phyloP scores from a whole-genome alignment of 2,329 filamentous ascomycete genomes.

The Aspergillus amoenus region DNA sequence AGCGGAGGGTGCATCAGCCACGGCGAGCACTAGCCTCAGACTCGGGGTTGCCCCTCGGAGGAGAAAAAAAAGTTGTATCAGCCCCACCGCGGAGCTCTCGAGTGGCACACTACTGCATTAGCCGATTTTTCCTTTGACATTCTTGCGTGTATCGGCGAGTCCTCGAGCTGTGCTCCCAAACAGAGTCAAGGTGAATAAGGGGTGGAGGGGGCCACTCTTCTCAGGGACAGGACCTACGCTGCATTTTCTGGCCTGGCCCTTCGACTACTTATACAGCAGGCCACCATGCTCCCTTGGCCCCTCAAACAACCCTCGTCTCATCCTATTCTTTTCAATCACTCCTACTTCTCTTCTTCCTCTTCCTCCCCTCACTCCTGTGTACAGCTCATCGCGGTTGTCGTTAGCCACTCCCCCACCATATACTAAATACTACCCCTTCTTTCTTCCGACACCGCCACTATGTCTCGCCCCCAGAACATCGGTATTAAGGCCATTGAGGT shows the following conservation, averaged over 20 bases:
- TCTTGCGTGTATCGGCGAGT: slow-evolving; percentile 6
- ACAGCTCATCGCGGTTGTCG: not conserved
- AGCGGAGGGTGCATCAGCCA: not conserved
- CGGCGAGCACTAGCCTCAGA: slow-evolving; percentile 9
- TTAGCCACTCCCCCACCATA: slow-evolving; percentile 10
- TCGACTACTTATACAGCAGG: slow-evolving; percentile 8
- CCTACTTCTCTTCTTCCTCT: slow-evolving; percentile 1
- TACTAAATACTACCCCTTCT: slow-evolving; percentile 1
- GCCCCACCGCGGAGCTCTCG: slow-evolving; percentile 6
- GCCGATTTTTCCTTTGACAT: slow-evolving; percentile 1
- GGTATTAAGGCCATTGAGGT: slow-evolving; percentile 92
- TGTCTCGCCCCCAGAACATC: slow-evolving; percentile 82
- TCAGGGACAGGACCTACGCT: slow-evolving; percentile 10
- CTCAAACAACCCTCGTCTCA: slow-evolving; percentile 8
- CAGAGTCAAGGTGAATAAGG: not conserved
- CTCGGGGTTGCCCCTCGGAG: slow-evolving; percentile 10
- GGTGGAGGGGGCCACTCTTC: slow-evolving; percentile 1
- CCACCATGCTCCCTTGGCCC: slow-evolving; percentile 14
- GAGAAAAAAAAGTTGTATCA: slow-evolving; percentile 2
- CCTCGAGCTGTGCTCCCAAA: slow-evolving; percentile 2
- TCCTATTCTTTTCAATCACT: slow-evolving; percentile 10
- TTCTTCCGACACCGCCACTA: slow-evolving; percentile 40
- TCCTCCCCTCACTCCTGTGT: not conserved
- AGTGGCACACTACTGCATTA: slow-evolving; percentile 6
- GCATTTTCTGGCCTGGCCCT: slow-evolving; percentile 10